Evolutionary conservation across 2,329 filamentous ascomycete species (phyloP), one percentile per base, ranked within the genome.

Genomic region (Colletotrichum orbiculare): DNA sequence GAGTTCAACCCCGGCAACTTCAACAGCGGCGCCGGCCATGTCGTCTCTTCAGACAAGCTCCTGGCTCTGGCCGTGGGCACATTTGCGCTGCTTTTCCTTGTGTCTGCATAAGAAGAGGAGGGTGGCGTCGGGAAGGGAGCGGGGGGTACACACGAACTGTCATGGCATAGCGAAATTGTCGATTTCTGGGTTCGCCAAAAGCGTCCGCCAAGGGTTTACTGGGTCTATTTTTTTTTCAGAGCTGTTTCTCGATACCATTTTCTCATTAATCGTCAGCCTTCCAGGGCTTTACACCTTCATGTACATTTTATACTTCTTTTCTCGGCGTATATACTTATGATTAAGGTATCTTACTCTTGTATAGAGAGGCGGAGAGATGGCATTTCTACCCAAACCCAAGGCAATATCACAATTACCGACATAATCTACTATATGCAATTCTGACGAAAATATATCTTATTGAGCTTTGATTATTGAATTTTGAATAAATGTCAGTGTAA

Each of bases 1-100:
- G 35, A 15, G 6, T 48, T 65, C 52, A 35, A 17, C 5, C 62
- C 58, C 2, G 42, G 38, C 37, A 47, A 8, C 62, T 61, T 65
- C 39, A 65, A 62, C 52, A 65, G 62, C 12, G 58, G 58, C 11
- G 52, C 52, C 7, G 62, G 58, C 25, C 58, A 55, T 10, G 45
- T 57, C 1, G n/a, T 65, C 37, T 56, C 58, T n/a, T 62, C 62
- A 2, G 35, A 57, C 37, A 65, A 42, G 41, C 25, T 34, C 12
- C 33, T 65, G 15, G 52, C 38, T 1, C 41, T 62, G 6, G 41
- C 46, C 58, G 5, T 47, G n/a, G 48, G 52, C 37, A n/a, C 42
- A 7, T 34, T 62, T 34, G 57, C 42, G 47, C 58, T 65, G 3
- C 35, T 57, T 12, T 62, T 65, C 12, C 50, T 61, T n/a, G 10